Base-by-base conservation (phyloP, 192 early-diverging fungal species). In the Rhizophagus clarus region DNA sequence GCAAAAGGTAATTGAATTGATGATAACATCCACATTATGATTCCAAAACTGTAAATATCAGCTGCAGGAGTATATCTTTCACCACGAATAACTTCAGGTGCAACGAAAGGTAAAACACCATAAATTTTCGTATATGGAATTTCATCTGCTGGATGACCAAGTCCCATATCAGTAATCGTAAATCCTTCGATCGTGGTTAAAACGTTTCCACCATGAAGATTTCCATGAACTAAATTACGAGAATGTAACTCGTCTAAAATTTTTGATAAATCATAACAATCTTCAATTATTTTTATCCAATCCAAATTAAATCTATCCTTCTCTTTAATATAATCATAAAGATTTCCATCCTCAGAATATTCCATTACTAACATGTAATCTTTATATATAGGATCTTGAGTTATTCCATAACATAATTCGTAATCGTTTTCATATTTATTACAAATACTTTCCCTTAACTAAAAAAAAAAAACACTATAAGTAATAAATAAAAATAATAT, bases 281-380 rank as follows among this genome's bases (percentile, higher is more conserved):
- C 51, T 22, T 56, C 51, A 22, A 56, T 56, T 56, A 56, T 22
- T 17, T 56, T 56, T 6, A 56, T 56, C 51, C 51, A 56, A 56
- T 56, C 51, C 20, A 56, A 7, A 22, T 1, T 4, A 22, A 56
- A 22, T 1, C 4, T 56, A 6, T 15, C 6, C 4, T 20, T 31
- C 28, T 10, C 20, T 20, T 69, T 37, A 69, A 69, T 29, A n/a
- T 69, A 29, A 34, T 69, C 29, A 37, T 69, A 69, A 26, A 69
- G 67, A 28, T 69, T 37, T 11, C 67, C 67, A 31, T 69, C 11
- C 24, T 20, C 5, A 4, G 67, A 26, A 29, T 31, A 69, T 22
- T 31, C 28, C 67, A 69, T 69, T 29, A 69, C 67, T 20, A 69
- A 29, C 67, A 69, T 69, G 7, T 69, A 69, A 29, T 69, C 34